These are phyloP conservation scores for Nannizziopsis barbatae DNA, from an alignment of 2,329 filamentous ascomycete species.

Conservation along the genomic window DNA sequence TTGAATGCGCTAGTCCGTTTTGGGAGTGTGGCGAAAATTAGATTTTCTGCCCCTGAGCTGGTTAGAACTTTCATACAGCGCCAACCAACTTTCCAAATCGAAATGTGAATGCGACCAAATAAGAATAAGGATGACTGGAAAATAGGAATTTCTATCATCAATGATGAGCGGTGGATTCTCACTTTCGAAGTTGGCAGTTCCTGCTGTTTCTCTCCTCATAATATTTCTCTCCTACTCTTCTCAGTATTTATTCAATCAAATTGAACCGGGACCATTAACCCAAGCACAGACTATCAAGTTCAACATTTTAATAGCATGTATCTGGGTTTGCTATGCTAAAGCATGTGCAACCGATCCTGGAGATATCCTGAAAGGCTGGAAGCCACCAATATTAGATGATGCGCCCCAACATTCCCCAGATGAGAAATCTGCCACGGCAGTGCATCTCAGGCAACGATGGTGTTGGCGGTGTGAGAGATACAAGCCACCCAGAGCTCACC, in stretches of 20 bases:
- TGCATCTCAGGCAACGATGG: conserved; percentile 37
- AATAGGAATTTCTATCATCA: no score
- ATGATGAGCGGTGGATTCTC: conserved; percentile 21
- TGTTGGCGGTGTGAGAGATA: conserved; percentile 51
- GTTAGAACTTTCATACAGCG: neutral
- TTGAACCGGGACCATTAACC: conserved; percentile 45
- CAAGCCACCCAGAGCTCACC: conserved; percentile 54
- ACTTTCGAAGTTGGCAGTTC: conserved; percentile 40
- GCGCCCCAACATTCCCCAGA: conserved; percentile 11
- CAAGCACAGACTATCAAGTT: conserved; percentile 42
- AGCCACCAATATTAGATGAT: conserved; percentile 14
- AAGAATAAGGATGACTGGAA: neutral
- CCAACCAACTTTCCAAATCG: neutral
- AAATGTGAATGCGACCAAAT: neutral
- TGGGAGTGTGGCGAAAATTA: neutral
- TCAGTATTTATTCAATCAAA: conserved; percentile 45
- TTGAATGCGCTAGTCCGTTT: neutral
- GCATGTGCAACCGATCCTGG: conserved; percentile 52
- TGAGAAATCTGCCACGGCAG: neutral
- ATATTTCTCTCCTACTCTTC: conserved; percentile 49
- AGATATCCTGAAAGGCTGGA: conserved; percentile 38
- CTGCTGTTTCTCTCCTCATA: conserved; percentile 45
- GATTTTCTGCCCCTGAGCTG: neutral
- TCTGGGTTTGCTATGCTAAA: conserved; percentile 49
- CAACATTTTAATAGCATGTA: conserved; percentile 44